Percentiles rank a stretch among this genome's conserved stretches.
Evolutionary conservation across 2,329 filamentous ascomycete species (phyloP).

Genomic region (Aspergillus quadrilineatus): DNA sequence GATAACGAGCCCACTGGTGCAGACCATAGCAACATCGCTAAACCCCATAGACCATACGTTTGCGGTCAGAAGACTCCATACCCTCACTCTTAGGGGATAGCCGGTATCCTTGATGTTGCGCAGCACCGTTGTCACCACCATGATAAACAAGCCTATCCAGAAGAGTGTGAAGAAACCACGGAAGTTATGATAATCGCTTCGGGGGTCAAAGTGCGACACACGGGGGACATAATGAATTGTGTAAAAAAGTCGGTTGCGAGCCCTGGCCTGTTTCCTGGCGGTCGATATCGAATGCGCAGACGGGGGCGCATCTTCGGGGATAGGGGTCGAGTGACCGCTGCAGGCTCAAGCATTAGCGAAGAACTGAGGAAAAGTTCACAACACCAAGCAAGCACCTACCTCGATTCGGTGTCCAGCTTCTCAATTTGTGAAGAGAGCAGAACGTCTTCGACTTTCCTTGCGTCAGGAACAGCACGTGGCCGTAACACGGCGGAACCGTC

Average conservation of each 20-base stretch:
- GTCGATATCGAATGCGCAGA: slow-evolving; percentile 83
- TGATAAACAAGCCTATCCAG: slow-evolving; percentile 94
- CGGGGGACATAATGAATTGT: slow-evolving; percentile 87
- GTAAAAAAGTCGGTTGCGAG: slow-evolving; percentile 82
- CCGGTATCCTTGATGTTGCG: slow-evolving; percentile 94
- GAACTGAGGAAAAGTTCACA: background rate
- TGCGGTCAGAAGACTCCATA: slow-evolving; percentile 83
- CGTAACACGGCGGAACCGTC: slow-evolving; percentile 31
- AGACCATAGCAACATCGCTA: slow-evolving; percentile 82
- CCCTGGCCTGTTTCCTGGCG: slow-evolving; percentile 78
- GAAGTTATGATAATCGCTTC: slow-evolving; percentile 90
- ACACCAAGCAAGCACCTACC: slow-evolving; percentile 27
- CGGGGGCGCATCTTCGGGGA: slow-evolving; percentile 87
- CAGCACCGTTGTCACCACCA: slow-evolving; percentile 92
- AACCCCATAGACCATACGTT: slow-evolving; percentile 85
- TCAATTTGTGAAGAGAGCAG: slow-evolving; percentile 28
- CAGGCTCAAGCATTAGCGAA: background rate
- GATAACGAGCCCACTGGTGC: slow-evolving; percentile 67
- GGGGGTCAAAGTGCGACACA: slow-evolving; percentile 92
- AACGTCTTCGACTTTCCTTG: slow-evolving; percentile 29
- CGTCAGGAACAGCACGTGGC: slow-evolving; percentile 33
- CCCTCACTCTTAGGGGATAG: slow-evolving; percentile 76
- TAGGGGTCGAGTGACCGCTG: slow-evolving; percentile 78
- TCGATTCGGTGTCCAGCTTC: slow-evolving; percentile 35
- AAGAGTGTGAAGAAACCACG: slow-evolving; percentile 97